Base-by-base conservation (phyloP, 139 green algal genomes). In the Desmodesmus armatus region DNA sequence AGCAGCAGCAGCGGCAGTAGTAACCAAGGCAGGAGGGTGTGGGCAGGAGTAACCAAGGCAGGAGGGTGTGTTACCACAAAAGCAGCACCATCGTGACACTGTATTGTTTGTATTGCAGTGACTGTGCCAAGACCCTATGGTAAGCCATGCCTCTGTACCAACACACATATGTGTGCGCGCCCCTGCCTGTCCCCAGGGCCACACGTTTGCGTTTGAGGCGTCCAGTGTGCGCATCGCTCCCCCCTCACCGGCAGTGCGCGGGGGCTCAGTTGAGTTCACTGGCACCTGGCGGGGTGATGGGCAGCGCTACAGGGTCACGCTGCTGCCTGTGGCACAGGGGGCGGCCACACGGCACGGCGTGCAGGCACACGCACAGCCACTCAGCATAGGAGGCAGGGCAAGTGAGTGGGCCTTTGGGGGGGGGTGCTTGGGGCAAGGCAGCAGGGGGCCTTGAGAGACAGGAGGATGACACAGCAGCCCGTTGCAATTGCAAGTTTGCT, bases 121-220 rank as follows among this genome's bases (percentile, higher is more conserved):
- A n/a, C n/a, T n/a, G n/a, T n/a, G n/a, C n/a, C n/a, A n/a, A n/a
- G n/a, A n/a, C n/a, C n/a, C n/a, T n/a, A n/a, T n/a, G n/a, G n/a
- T n/a, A n/a, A n/a, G n/a, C n/a, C n/a, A n/a, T n/a, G n/a, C n/a
- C n/a, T 15, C 60, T 27, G 33, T 69, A 27, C 21, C 25, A 69
- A 37, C 60, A 69, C 25, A 35, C 5, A 69, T n/a, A 27, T 27
- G 21, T 69, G 60, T 69, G 5, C 25, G 9, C 5, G 21, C 60
- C 41, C 49, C 49, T 17, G 1, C 29, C 33, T 25, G 66, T 21
- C 39, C 23, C 5, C 72, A 91, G 87, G 87, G 87, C 37, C 63
- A 73, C 11, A 70, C 78, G 3, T 91, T 91, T 83, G 55, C 71
- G 1, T 91, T 89, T 73, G 87, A 89, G 60, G 79, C 70, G 23